Conservation (phyloP, 2,329 filamentous ascomycete genomes). For the Cytospora piceicola region DNA sequence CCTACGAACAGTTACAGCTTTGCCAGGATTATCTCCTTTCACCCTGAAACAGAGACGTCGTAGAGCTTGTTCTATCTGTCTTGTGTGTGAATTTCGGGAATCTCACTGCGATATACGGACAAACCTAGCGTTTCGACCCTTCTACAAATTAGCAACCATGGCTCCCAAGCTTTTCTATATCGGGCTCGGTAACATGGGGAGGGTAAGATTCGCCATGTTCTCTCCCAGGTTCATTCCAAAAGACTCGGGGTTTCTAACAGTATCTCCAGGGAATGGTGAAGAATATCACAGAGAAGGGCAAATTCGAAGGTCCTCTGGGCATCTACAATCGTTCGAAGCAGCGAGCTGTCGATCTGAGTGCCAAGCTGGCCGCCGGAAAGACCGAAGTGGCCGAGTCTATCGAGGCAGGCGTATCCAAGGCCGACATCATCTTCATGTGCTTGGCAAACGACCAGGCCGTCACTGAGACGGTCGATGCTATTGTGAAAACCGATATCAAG, state of each 20-base stretch:
- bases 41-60: neutral
- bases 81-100: neutral
- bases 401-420: constrained; percentile 64
- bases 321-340: constrained; percentile 79
- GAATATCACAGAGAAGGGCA: constrained; percentile 79
- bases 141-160: constrained; percentile 45
- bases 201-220: constrained; percentile 54
- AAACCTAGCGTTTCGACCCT: neutral
- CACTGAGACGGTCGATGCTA: constrained; percentile 60
- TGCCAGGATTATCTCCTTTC: no score
- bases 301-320: constrained; percentile 71
- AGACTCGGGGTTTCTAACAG: constrained; percentile 20
- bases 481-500: constrained; percentile 59
- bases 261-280: constrained; percentile 73
- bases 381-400: constrained; percentile 67
- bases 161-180: constrained; percentile 72
- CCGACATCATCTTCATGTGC: constrained; percentile 83
- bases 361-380: constrained; percentile 63
- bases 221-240: neutral
- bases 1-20: no score
- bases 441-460: constrained; percentile 79
- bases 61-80: neutral
- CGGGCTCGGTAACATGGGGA: constrained; percentile 86
- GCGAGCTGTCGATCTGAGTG: constrained; percentile 66
- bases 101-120: neutral